Base-by-base conservation (phyloP, 345 rosid species). In the Rhodamnia rubescens region DNA sequence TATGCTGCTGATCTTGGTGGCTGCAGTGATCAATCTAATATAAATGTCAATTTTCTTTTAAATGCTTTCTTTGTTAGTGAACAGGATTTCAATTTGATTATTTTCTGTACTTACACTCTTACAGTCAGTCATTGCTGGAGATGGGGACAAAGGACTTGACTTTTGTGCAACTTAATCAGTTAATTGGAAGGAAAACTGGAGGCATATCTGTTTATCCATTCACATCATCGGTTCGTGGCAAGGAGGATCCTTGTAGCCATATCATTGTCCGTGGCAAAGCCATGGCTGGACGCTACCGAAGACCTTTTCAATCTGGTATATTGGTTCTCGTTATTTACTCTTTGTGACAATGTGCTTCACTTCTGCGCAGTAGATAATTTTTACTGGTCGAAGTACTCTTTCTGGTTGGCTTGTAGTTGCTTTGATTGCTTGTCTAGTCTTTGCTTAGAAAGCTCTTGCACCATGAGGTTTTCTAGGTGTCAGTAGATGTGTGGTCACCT, bases 161-260 rank as follows among this genome's bases (percentile, higher is more conserved):
- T 83, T 97, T 97, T 91, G 99, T 97, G 82, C 99, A 97, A 90
- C 95, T 97, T 83, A 96, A 97, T 92, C 99, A 97, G 89, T 90
- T 97, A 87, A 95, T 97, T 92, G 99, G 99, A 91, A 92, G 98
- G 92, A 97, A 96, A 92, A 97, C 99, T 29, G 99, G 99, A 59
- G 99, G 99, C 50, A 95, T 97, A 90, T 97, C 99, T 22, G 94
- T 97, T 87, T 97, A 93, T 90, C 99, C 99, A 82, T 92, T 95
- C 87, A 94, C 96, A 85, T 97, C 99, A 88, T 94, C 99, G 42
- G 83, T 97, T 57, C 89, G 92, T 55, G 99, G 97, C 49, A 93
- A 88, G 87, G 91, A 90, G 84, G 98, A 95, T 85, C 99, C 96
- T 52, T 93, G 93, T 84, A 94, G 96, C 89, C 95, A 92, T 89